Evolutionary conservation across 768 basidiomycete species (phyloP).

Genomic region (Auriscalpium microsporum): DNA sequence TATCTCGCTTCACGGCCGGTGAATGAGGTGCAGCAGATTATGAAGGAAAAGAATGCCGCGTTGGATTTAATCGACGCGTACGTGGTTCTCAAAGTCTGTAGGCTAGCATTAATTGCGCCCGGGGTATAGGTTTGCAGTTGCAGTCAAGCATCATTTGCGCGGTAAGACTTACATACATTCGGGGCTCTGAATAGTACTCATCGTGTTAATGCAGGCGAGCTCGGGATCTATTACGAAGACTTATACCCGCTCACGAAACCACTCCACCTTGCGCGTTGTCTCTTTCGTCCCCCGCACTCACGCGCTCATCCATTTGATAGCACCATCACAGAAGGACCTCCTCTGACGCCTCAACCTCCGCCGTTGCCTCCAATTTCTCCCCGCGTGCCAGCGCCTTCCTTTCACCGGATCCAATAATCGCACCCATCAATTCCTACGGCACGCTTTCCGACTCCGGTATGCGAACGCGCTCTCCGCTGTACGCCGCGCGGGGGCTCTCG

Average conservation of each 20-base stretch:
- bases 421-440: constrained; percentile 44
- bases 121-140: constrained; percentile 39
- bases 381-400: no score
- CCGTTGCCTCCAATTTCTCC: background rate
- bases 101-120: background rate
- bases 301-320: no score
- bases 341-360: background rate
- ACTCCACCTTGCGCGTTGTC: constrained; percentile 39
- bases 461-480: constrained; percentile 11
- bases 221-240: constrained; percentile 55
- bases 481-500: constrained; percentile 10
- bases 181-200: background rate
- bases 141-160: constrained; percentile 56
- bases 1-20: constrained; percentile 23
- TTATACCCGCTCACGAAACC: constrained; percentile 49
- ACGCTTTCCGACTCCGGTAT: constrained; percentile 29
- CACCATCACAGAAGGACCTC: background rate
- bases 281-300: no score
- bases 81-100: constrained; percentile 11
- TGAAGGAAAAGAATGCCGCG: constrained; percentile 55
- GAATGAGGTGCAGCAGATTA: constrained; percentile 40
- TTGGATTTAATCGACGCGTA: constrained; percentile 52
- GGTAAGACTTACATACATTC: constrained; percentile 21
- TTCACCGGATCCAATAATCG: constrained; percentile 28
- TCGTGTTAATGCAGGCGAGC: constrained; percentile 32